These are phyloP conservation scores for Globisporangium parvum DNA, from an alignment of 352 stramenopile species.

Conservation along the genomic window DNA sequence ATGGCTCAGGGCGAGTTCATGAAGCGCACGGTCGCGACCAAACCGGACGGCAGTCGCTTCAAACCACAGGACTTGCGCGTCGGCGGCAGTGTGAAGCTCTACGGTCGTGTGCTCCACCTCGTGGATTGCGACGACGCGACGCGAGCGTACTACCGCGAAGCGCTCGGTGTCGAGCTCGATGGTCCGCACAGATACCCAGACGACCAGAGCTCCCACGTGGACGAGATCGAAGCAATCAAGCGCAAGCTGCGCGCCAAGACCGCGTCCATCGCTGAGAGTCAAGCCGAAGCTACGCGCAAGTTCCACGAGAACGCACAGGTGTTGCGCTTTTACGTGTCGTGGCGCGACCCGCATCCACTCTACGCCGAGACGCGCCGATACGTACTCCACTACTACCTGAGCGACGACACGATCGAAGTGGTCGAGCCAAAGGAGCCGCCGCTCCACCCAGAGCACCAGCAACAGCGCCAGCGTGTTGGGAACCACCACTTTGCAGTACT, in stretches of 20 bases:
- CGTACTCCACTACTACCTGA: conserved; percentile 90
- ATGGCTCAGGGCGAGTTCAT: conserved; percentile 88
- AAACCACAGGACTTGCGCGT: conserved; percentile 74
- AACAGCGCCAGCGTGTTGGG: conserved; percentile 36
- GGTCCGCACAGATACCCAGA: conserved; percentile 69
- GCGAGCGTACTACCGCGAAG: conserved; percentile 71
- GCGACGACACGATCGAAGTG: conserved; percentile 90
- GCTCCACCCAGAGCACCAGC: conserved; percentile 21
- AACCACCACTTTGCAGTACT: conserved; percentile 75
- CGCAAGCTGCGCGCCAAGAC: conserved; percentile 23
- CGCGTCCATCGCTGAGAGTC: conserved; percentile 22
- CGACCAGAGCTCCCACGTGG: conserved; percentile 40
- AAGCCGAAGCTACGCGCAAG: conserved; percentile 48
- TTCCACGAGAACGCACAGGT: conserved; percentile 80
- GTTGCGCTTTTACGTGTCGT: conserved; percentile 89
- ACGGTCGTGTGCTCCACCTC: conserved; percentile 75
- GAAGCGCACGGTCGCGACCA: conserved; percentile 45
- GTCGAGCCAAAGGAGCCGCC: conserved; percentile 50
- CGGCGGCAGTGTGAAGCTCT: conserved; percentile 68
- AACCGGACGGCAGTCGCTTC: conserved; percentile 31
- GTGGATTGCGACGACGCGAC: conserved; percentile 88
- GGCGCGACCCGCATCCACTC: conserved; percentile 86
- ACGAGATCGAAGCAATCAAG: conserved; percentile 58
- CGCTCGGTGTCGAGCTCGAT: conserved; percentile 25
- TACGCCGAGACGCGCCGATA: conserved; percentile 87